phyloP scores from a whole-genome alignment of 2,329 filamentous ascomycete species.

The Delphinella strobiligena region DNA sequence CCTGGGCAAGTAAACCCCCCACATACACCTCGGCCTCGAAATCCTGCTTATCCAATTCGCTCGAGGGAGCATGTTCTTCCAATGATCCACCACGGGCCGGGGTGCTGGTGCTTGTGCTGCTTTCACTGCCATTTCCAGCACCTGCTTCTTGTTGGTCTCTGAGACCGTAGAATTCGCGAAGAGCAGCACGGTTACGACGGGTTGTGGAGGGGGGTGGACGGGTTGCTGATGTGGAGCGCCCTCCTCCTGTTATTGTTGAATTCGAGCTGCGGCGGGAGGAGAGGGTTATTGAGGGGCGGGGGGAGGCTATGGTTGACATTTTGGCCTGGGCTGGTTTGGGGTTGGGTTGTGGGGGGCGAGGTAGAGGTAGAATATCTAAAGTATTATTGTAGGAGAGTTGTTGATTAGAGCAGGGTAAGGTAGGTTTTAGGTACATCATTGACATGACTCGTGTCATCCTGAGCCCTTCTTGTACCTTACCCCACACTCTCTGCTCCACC shows the following conservation, averaged over 20 bases:
- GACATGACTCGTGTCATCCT: no score
- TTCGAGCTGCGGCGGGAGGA: constrained; percentile 64
- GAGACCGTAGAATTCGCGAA: constrained; percentile 92
- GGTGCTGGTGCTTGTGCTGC: constrained; percentile 50
- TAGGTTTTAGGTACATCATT: no score
- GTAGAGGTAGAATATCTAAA: not conserved
- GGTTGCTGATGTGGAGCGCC: constrained; percentile 27
- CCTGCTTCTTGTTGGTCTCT: constrained; percentile 25
- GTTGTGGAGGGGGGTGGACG: constrained; percentile 15
- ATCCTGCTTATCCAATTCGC: constrained; percentile 17
- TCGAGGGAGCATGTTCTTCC: constrained; percentile 15
- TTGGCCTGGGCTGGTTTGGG: not conserved
- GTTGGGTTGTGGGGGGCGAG: not conserved
- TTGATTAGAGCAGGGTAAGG: not conserved
- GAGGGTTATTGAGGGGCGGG: constrained; percentile 45
- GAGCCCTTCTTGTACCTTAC: no score
- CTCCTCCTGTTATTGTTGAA: constrained; percentile 43
- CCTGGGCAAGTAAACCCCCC: constrained; percentile 45
- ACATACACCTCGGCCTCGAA: constrained; percentile 68
- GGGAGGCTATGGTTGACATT: constrained; percentile 38
- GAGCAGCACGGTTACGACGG: constrained; percentile 66
- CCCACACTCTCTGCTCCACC: no score
- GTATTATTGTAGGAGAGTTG: not conserved
- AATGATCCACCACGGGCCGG: constrained; percentile 70
- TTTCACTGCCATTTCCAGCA: not conserved